Evolutionary conservation across 2,329 filamentous ascomycete genomes (phyloP), one percentile per base, ranked within the genome.

Genomic region (Stemphylium lycopersici): DNA sequence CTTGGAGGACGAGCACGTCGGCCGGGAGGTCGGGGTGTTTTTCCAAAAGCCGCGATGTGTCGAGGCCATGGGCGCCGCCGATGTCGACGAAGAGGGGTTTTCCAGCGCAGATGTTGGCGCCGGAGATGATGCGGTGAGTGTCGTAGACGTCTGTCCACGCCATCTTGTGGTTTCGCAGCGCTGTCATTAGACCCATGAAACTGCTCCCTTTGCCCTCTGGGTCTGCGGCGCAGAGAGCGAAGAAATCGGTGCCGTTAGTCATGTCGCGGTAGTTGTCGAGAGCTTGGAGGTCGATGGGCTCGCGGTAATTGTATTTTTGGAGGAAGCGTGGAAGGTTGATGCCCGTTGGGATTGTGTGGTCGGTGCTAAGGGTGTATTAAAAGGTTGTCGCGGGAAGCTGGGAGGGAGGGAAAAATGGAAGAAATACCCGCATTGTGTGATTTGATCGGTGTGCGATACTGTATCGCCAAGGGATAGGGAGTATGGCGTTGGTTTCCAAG

Each of bases 251-350:
- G 2, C 50, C 50, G 22, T 40, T 40, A 2, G 31, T 48, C 50
- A 52, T 48, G 8, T 52, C 50, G 31, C 50, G 32, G 32, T 53
- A 53, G 38, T 53, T 53, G n/a, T 53, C 50, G 13, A 48, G 32
- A 3, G 39, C 15, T 3, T 33, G 26, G 2, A 48, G 32, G 22
- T 53, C 50, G 11, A 42, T 31, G 11, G 50, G 50, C 26, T 48
- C 50, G 18, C 44, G 18, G 18, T 53, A 53, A 2, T 48, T 43
- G 50, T 53, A 32, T 7, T 53, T 53, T 32, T 29, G 24, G 24
- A 48, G 38, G 13, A 53, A 53, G 10, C 11, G 24, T 3, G 50
- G 50, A 12, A 53, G 50, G 12, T 53, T 48, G 11, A 42, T 16
- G 13, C 37, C 38, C 1, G 44, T 31, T 3, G 50, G 44, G 4